Conservation (phyloP, 164 flowering plant species). For the Vitis rupestris region DNA sequence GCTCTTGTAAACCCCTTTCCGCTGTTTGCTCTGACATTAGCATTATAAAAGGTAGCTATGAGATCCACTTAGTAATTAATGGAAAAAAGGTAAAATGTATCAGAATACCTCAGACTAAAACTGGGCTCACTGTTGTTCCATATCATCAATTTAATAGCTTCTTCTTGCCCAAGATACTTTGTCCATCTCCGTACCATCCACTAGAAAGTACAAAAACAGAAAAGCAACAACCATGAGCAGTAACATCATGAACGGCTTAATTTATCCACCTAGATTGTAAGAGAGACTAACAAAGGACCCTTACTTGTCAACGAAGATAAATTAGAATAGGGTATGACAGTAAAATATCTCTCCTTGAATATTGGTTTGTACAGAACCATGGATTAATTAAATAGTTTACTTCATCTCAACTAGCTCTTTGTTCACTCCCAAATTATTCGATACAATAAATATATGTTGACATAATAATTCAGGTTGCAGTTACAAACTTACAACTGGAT, state of each 20-base stretch:
- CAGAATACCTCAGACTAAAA: conserved; percentile 72
- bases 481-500: conserved; percentile 79
- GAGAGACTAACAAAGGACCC: no score
- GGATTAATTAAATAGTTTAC: background rate
- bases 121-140: conserved; percentile 84
- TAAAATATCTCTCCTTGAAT: no score
- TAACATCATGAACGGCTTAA: no score
- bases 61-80: conserved; percentile 1
- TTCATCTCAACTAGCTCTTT: background rate
- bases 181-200: conserved; percentile 98
- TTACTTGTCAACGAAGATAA: no score
- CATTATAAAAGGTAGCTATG: conserved; percentile 15
- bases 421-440: background rate
- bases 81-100: conserved; percentile 5
- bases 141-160: conserved; percentile 65
- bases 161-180: conserved; percentile 66
- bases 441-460: no score
- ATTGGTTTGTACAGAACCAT: background rate
- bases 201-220: conserved; percentile 26
- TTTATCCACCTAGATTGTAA: no score
- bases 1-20: conserved; percentile 62
- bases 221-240: background rate
- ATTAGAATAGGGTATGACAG: background rate
- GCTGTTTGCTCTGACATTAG: conserved; percentile 62
- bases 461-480: background rate